Base-by-base conservation (phyloP, 352 stramenopile species). In the Globisporangium cystogenes region DNA sequence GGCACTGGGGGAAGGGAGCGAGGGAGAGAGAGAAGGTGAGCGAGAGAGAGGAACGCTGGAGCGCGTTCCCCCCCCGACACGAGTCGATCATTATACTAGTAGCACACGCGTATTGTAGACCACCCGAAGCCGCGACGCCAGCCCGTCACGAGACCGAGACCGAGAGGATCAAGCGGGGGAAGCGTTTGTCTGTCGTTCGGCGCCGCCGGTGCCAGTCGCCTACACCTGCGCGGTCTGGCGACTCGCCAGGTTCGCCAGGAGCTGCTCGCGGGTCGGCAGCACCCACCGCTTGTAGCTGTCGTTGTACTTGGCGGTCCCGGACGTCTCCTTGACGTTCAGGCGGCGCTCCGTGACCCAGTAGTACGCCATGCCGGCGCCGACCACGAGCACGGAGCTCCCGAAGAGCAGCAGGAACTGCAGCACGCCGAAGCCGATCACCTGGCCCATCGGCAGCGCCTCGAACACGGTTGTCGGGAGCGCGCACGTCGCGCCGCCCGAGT, bases 201-300 rank as follows among this genome's bases (percentile, higher is more conserved):
- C 4, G n/a, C 35, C n/a, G n/a, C n/a, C n/a, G n/a, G n/a, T n/a
- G n/a, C n/a, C n/a, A n/a, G 26, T 29, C 26, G 2, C 26, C 53
- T 72, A 55, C 62, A 51, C 36, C 44, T 53, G 42, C 18, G 44
- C 44, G 29, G 23, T 33, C 40, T 39, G 47, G 23, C 48, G 48
- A 21, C 48, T 29, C 16, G 59, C 62, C 27, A 80, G 52, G n/a
- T 63, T 64, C 18, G 59, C 56, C 1, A 71, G 55, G 23, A 89
- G 73, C 55, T 92, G 76, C 24, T 87, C 74, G n/a, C 76, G 76
- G 4, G 78, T 71, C 0, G 81, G 81, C 45, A 92, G 53, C 21
- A 86, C 44, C 81, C 81, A 92, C 3, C 76, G 72, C 20, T 68
- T 65, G 56, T 76, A 87, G 57, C 51, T 76, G 26, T 90, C 68